Evolutionary conservation across 2,329 filamentous ascomycete genomes (phyloP), one percentile per base, ranked within the genome.

Genomic region (Colletotrichum phormii): DNA sequence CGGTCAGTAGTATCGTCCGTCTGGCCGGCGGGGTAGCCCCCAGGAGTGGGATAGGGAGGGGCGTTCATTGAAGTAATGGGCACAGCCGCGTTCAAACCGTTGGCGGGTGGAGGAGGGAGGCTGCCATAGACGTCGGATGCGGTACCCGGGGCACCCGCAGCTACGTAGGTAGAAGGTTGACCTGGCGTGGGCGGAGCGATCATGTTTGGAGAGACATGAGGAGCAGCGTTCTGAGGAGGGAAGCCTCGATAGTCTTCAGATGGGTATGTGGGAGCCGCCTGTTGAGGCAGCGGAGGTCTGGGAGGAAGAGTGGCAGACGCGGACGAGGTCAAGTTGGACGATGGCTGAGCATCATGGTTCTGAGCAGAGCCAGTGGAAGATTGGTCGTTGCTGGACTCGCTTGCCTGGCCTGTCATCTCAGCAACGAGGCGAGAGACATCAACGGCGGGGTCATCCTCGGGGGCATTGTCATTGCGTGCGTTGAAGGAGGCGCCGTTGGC

Each of bases 291-390:
- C 60, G 85, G 85, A 62, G 85, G 86, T 77, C 84, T 84, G 67
- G 86, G 80, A 77, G 86, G 87, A 72, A 89, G 81, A 78, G 86
- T 83, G 74, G 85, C 79, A 51, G 83, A 78, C 37, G 80, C 79
- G 75, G 81, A 78, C 65, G 80, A 74, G 67, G 78, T 74, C 72
- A 79, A 77, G 81, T 59, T 67, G n/a, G 68, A 67, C 4, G 72
- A 62, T 26, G 67, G 49, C 64, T 71, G 62, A 66, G 49, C 13
- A 55, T 73, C 64, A 65, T 65, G 57, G 53, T 64, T 69, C 49
- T 73, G 70, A 55, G 61, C 33, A 58, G 67, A 31, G 35, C 57
- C 59, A 31, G 61, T 49, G 31, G 61, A 62, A 57, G 54, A 62
- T 51, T 67, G 57, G 33, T 67, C 31, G 59, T 53, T 29, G 63